Conservation (phyloP, 495 filamentous ascomycete genomes). For the Hypoxylon intermedium region DNA sequence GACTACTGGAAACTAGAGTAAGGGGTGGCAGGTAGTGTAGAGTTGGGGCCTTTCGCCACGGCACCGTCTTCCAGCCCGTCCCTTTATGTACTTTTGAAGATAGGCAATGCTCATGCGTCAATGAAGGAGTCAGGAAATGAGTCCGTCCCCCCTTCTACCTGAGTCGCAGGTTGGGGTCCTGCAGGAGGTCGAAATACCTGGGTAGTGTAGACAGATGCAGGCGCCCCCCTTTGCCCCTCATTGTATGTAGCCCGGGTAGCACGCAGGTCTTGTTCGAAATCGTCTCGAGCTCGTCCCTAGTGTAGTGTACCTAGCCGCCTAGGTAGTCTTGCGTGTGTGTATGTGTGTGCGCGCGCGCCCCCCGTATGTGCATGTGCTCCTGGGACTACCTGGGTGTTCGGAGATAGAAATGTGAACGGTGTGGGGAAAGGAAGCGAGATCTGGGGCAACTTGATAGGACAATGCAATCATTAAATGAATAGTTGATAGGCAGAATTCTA, state of each 20-base stretch:
- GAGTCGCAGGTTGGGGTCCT: background rate
- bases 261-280: too few species aligned
- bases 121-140: background rate
- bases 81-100: too few species aligned
- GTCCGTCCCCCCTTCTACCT: background rate
- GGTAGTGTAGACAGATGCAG: constrained; percentile 6
- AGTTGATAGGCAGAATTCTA: constrained; percentile 25
- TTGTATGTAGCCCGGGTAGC: too few species aligned
- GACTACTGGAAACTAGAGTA: too few species aligned
- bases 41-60: too few species aligned
- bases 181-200: background rate
- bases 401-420: constrained; percentile 34
- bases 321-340: too few species aligned
- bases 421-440: background rate
- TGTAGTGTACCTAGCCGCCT: background rate
- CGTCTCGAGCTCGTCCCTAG: too few species aligned
- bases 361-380: background rate
- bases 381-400: constrained; percentile 8
- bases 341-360: too few species aligned
- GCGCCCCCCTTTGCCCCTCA: constrained; percentile 6
- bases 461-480: constrained; percentile 15
- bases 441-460: constrained; percentile 18
- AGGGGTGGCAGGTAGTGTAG: too few species aligned
- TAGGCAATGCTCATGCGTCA: background rate
- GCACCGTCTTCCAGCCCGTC: too few species aligned